Evolutionary conservation across 2,329 filamentous ascomycete genomes (phyloP), one percentile per base, ranked within the genome.

Genomic region (Beauveria bassiana): DNA sequence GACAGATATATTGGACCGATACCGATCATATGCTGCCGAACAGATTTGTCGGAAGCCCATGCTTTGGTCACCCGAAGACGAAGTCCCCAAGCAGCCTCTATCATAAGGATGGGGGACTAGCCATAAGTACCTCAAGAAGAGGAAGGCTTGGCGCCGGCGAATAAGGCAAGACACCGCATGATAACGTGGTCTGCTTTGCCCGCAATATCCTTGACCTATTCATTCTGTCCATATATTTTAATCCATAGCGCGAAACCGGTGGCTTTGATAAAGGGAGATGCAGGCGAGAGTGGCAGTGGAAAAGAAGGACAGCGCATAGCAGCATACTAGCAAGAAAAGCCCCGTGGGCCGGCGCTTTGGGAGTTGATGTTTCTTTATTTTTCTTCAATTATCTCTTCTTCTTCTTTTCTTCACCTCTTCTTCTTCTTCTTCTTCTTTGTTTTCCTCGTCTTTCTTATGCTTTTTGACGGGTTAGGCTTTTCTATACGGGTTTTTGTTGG

Each of bases 1-100:
- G 56, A 84, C 82, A 0, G 82, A 86, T 66, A 71, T 85, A 18
- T 70, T 86, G 9, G 75, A 78, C 43, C 73, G 83, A 38, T 85
- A 84, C 67, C 74, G 77, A 16, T 73, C 75, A 2, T 84, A 80
- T 69, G 83, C 82, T 0, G 72, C 76, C 43, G 80, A 85, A 65
- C 77, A 75, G 24, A 75, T 83, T 18, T 86, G 82, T 63, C 55
- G 61, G 9, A 58, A 62, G 0, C 68, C 68, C 7, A 71, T 73
- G 69, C 59, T 73, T 3, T 73, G 71, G 71, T 64, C 61, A 4
- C 69, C 67, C 2, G 60, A 63, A 2, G 63, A 67, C 1, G 45
- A 58, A 18, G 14, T 28, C 18, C 10, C 54, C 20, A 58, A 50
- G 31, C 43, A 24, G 28, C 45, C 46, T 3, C 20, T 20, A 6